Conservation (phyloP, 495 filamentous ascomycete species). For the Talaromyces adpressus region DNA sequence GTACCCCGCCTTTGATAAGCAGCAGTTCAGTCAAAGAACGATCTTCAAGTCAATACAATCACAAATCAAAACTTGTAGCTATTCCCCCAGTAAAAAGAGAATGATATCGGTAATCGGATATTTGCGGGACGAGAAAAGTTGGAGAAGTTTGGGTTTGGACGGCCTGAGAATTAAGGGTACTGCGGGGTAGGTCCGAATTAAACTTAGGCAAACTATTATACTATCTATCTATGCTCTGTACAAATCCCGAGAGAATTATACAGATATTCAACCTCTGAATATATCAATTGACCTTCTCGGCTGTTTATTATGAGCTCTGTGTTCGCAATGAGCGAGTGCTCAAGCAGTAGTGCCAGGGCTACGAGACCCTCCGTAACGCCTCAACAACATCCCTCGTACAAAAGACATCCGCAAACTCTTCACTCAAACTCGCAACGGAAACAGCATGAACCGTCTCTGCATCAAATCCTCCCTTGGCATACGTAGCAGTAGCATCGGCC, state of each 20-base stretch:
- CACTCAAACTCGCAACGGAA: conserved; percentile 39
- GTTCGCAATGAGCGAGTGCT: background rate
- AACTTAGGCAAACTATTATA: background rate
- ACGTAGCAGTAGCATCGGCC: conserved; percentile 42
- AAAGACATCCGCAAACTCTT: conserved; percentile 39
- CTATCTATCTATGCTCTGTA: background rate
- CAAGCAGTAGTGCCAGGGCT: background rate
- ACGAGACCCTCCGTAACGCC: conserved; percentile 10
- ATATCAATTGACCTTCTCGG: background rate
- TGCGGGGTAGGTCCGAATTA: background rate
- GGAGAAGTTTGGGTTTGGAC: background rate
- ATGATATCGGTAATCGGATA: background rate
- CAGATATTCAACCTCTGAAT: background rate
- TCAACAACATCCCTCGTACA: conserved; percentile 30
- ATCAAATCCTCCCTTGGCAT: conserved; percentile 34
- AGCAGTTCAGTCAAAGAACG: background rate
- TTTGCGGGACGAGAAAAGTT: conserved; percentile 1
- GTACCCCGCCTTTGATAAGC: background rate
- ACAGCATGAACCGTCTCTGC: conserved; percentile 41
- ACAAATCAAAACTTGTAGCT: background rate
- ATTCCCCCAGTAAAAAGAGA: background rate
- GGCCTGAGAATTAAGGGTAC: background rate
- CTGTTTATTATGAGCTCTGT: background rate
- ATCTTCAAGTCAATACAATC: background rate
- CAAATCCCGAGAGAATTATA: background rate